phyloP scores from a whole-genome alignment of 257 asterid species.

The Coffea canephora region DNA sequence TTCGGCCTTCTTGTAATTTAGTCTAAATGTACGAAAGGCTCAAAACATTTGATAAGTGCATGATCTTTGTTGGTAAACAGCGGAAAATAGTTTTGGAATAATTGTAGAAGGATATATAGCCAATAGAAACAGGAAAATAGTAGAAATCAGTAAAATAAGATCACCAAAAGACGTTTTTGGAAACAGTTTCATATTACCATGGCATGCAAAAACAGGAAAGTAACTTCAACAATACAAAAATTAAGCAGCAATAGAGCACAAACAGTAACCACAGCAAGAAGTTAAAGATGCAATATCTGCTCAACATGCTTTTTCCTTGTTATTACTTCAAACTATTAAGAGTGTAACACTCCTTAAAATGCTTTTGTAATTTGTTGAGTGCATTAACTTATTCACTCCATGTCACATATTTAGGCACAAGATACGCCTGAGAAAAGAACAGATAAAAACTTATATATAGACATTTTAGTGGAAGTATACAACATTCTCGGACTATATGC shows the following conservation, averaged over 20 bases:
- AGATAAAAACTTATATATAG: neutral
- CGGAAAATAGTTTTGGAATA: neutral
- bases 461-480: neutral
- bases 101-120: neutral
- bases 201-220: neutral
- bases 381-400: constrained; percentile 1
- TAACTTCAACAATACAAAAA: neutral
- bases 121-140: neutral
- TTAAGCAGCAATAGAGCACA: neutral
- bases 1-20: neutral
- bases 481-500: neutral
- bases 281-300: neutral
- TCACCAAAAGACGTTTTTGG: neutral
- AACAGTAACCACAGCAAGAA: too few species aligned
- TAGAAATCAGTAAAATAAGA: neutral
- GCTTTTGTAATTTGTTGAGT: neutral
- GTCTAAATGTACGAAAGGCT: neutral
- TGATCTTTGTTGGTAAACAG: neutral
- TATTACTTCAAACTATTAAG: neutral
- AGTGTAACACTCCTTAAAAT: neutral
- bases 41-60: neutral
- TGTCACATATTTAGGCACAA: neutral
- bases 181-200: neutral
- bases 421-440: neutral
- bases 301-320: neutral